phyloP scores from a whole-genome alignment of 768 basidiomycete genomes.

The Termitomyces heimii region DNA sequence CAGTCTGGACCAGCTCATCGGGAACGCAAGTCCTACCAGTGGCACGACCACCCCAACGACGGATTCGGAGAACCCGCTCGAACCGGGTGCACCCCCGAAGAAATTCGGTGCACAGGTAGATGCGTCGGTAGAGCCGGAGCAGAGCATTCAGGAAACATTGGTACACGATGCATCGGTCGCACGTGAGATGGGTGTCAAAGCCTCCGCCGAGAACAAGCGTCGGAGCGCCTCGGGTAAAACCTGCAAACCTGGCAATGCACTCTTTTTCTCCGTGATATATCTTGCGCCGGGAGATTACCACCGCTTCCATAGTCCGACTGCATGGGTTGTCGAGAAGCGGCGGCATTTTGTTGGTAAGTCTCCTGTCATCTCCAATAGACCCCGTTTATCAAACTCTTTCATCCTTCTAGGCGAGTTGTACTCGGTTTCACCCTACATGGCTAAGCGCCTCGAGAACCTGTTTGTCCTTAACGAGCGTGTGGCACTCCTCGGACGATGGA shows the following conservation, averaged over 20 bases:
- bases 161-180: slow-evolving; percentile 71
- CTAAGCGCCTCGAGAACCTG: slow-evolving; percentile 82
- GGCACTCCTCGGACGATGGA: slow-evolving; percentile 91
- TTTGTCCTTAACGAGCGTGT: slow-evolving; percentile 99
- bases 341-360: slow-evolving; percentile 84
- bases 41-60: slow-evolving; percentile 30
- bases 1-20: slow-evolving; percentile 85
- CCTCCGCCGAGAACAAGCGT: slow-evolving; percentile 22
- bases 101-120: slow-evolving; percentile 70
- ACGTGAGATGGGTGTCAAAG: slow-evolving; percentile 56
- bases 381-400: not conserved
- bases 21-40: slow-evolving; percentile 22
- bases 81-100: slow-evolving; percentile 24
- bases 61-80: slow-evolving; percentile 22
- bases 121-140: slow-evolving; percentile 57
- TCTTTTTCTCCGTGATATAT: slow-evolving; percentile 94
- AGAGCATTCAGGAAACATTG: slow-evolving; percentile 47
- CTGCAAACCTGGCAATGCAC: slow-evolving; percentile 69
- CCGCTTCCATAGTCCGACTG: slow-evolving; percentile 91
- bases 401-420: slow-evolving; percentile 73
- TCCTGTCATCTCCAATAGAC: not conserved
- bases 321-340: slow-evolving; percentile 96
- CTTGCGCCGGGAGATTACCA: slow-evolving; percentile 99
- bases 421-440: slow-evolving; percentile 95
- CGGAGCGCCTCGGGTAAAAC: slow-evolving; percentile 35